Conservation (phyloP, 495 filamentous ascomycete genomes). For the Penicillium lagena region DNA sequence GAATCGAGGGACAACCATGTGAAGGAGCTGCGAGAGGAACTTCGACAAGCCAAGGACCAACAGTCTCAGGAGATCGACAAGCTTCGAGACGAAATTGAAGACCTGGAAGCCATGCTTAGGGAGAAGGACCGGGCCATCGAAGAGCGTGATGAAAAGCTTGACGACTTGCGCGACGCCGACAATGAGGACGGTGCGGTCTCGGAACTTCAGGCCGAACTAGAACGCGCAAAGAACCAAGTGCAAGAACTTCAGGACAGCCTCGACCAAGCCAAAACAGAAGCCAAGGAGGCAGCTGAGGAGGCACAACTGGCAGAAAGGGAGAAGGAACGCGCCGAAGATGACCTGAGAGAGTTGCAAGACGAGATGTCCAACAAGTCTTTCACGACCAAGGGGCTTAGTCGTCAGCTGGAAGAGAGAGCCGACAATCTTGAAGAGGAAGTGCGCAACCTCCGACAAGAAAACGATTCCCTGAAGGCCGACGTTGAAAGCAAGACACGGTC, state of each 20-base stretch:
- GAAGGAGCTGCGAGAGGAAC: constrained; percentile 36
- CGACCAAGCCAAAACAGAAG: constrained; percentile 44
- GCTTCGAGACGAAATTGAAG: constrained; percentile 60
- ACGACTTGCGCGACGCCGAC: constrained; percentile 49
- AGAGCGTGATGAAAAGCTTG: constrained; percentile 59
- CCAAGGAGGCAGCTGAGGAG: constrained; percentile 53
- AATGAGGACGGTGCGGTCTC: constrained; percentile 45
- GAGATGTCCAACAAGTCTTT: constrained; percentile 77
- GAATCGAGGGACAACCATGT: constrained; percentile 50
- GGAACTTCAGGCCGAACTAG: constrained; percentile 45
- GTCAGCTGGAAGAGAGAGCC: constrained; percentile 68
- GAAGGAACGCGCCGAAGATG: constrained; percentile 44
- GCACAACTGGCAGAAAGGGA: constrained; percentile 56
- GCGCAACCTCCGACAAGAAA: constrained; percentile 52
- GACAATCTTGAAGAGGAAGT: constrained; percentile 60
- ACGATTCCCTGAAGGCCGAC: constrained; percentile 41
- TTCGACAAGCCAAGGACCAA: constrained; percentile 37
- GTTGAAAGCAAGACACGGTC: constrained; percentile 42
- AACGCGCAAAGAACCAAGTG: constrained; percentile 49
- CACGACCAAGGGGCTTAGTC: constrained; percentile 65
- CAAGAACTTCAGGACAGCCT: constrained; percentile 56
- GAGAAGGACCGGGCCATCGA: constrained; percentile 61
- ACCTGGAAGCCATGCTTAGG: constrained; percentile 57
- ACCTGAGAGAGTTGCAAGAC: constrained; percentile 58
- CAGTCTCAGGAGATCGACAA: constrained; percentile 52